Conservation (phyloP, 2,329 filamentous ascomycete species). For the Aschersonia sp. region DNA sequence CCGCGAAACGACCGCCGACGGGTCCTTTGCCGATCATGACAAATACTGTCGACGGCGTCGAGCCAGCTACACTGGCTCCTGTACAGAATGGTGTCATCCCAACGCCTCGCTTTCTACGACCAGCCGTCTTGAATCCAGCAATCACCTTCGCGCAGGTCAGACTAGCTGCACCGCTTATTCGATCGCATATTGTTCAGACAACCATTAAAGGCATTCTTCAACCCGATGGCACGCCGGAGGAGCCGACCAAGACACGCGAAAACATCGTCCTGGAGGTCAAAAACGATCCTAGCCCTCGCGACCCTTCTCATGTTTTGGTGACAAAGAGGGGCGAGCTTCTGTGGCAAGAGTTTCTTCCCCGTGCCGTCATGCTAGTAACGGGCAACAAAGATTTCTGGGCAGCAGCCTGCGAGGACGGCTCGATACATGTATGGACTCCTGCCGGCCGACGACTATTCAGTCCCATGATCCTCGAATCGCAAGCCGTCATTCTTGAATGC, state of each 20-base stretch:
- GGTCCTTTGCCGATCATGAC: constrained; percentile 62
- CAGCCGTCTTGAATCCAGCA: constrained; percentile 72
- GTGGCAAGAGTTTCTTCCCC: constrained; percentile 90
- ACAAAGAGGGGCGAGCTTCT: constrained; percentile 66
- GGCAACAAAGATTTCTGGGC: constrained; percentile 88
- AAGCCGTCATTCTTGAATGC: constrained; percentile 87
- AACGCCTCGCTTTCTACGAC: constrained; percentile 74
- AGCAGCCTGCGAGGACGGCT: constrained; percentile 85
- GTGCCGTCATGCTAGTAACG: constrained; percentile 76
- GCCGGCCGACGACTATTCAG: constrained; percentile 77
- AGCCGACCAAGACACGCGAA: constrained; percentile 48
- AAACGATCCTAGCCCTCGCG: constrained; percentile 63
- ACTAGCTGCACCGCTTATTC: constrained; percentile 75
- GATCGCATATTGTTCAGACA: constrained; percentile 69
- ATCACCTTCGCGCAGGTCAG: constrained; percentile 72
- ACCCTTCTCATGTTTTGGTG: constrained; percentile 73
- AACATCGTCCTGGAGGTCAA: constrained; percentile 77
- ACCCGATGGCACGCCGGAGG: constrained; percentile 38
- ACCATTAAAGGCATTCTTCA: constrained; percentile 53
- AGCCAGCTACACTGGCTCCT: constrained; percentile 54
- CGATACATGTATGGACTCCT: constrained; percentile 81
- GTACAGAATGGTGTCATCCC: constrained; percentile 45
- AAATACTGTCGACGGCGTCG: constrained; percentile 64
- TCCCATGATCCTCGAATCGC: constrained; percentile 74
- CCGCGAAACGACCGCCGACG: constrained; percentile 37